phyloP scores from a whole-genome alignment of 1,284 basidiomycete species.

The Marasmius sp. region DNA sequence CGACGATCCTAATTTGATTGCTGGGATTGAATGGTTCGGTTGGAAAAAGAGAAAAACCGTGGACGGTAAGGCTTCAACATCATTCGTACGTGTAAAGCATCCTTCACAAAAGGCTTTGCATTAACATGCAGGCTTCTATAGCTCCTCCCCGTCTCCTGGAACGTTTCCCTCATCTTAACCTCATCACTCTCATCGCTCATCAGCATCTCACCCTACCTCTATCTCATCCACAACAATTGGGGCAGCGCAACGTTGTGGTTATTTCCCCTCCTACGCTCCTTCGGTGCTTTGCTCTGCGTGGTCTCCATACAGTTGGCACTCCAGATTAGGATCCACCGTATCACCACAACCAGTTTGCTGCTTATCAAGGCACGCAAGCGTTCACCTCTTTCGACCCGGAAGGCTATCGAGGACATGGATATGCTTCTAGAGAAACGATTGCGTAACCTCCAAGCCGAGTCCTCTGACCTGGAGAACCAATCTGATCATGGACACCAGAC shows the following conservation, averaged over 20 bases:
- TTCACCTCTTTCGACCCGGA: neutral
- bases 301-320: neutral
- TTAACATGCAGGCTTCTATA: neutral
- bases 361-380: neutral
- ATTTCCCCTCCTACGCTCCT: neutral
- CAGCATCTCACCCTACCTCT: neutral
- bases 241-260: neutral
- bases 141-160: neutral
- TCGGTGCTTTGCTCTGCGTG: neutral
- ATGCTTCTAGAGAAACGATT: neutral
- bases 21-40: neutral
- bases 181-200: neutral
- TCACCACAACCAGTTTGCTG: neutral
- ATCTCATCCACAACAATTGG: neutral
- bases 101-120: neutral
- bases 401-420: neutral
- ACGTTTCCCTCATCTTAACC: neutral
- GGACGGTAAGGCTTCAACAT: neutral
- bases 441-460: neutral
- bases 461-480: neutral
- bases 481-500: neutral
- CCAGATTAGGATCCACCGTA: neutral
- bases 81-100: neutral
- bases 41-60: neutral
- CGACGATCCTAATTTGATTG: neutral